These are phyloP conservation scores for Licmophora abbreviata DNA, from an alignment of 108 stramenopile genomes.

Conservation along the genomic window DNA sequence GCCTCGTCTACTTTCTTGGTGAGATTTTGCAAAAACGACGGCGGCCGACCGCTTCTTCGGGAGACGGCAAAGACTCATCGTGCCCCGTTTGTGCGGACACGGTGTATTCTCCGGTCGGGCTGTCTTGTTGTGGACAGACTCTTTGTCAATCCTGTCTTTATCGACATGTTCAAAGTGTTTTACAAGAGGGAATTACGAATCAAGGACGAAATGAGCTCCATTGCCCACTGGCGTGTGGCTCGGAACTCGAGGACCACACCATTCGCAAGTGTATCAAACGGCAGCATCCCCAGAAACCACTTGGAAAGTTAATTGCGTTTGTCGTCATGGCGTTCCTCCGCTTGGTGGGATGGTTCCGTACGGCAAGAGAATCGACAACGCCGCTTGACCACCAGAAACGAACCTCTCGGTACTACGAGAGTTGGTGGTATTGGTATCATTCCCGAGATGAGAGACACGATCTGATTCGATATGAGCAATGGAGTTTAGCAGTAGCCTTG, in stretches of 20 bases:
- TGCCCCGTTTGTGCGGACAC: no score
- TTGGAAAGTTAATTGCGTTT: slow-evolving; percentile 1
- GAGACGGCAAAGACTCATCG: no score
- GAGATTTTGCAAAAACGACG: no score
- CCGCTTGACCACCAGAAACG: background rate
- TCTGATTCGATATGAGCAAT: slow-evolving; percentile 8
- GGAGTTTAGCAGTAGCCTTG: slow-evolving; percentile 12
- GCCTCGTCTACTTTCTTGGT: no score
- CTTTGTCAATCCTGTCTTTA: slow-evolving; percentile 12
- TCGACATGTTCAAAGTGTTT: slow-evolving; percentile 12
- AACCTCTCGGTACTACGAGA: background rate
- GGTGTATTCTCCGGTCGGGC: no score
- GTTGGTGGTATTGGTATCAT: slow-evolving; percentile 8
- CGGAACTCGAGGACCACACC: slow-evolving; percentile 1
- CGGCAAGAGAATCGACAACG: no score
- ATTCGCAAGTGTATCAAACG: slow-evolving; percentile 9
- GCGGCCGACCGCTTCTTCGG: no score
- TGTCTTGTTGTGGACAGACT: slow-evolving; percentile 5
- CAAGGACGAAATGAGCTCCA: slow-evolving; percentile 6
- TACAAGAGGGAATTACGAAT: slow-evolving; percentile 13
- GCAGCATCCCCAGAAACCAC: background rate
- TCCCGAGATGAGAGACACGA: slow-evolving; percentile 5
- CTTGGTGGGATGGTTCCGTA: background rate
- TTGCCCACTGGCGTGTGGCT: slow-evolving; percentile 17
- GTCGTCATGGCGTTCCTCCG: background rate